phyloP scores from a whole-genome alignment of 1,139 yeast genomes.

The Wickerhamomyces sp. region DNA sequence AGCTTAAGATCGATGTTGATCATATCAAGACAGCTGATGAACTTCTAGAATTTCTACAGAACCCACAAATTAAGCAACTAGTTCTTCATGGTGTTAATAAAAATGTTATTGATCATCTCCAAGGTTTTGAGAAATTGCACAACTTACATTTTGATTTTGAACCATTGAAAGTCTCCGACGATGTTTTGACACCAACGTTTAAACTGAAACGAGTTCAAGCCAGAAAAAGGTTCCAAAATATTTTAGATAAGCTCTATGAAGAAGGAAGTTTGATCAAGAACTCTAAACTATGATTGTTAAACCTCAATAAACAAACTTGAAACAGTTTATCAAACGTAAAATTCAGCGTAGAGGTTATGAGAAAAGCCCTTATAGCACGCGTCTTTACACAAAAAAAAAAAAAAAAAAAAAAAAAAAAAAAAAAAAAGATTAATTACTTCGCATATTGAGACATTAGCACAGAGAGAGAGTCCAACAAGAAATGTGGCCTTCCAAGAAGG shows the following conservation, averaged over 20 bases:
- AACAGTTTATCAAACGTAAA: no score
- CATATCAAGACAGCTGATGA: constrained; percentile 5
- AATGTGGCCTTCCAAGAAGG: constrained; percentile 42
- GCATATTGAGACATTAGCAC: no score
- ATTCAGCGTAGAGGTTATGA: no score
- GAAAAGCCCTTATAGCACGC: no score
- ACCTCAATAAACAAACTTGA: no score
- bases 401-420: no score
- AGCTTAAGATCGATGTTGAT: neutral
- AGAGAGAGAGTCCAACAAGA: no score
- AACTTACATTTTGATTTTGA: constrained; percentile 42
- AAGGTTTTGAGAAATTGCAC: constrained; percentile 43
- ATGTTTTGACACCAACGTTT: constrained; percentile 50
- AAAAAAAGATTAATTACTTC: no score
- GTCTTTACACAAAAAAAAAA: no score
- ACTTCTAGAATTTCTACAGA: constrained; percentile 18
- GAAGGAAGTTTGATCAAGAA: constrained; percentile 35
- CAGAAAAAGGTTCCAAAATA: constrained; percentile 37
- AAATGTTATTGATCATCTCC: constrained; percentile 22
- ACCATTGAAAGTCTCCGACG: constrained; percentile 44
- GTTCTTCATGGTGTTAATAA: constrained; percentile 29
- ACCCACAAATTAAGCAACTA: constrained; percentile 28
- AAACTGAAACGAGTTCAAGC: constrained; percentile 49
- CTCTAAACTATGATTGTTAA: neutral
- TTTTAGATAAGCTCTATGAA: constrained; percentile 43